These are phyloP conservation scores for Silene vulgaris DNA, from an alignment of 179 eudicot genomes.

Conservation along the genomic window DNA sequence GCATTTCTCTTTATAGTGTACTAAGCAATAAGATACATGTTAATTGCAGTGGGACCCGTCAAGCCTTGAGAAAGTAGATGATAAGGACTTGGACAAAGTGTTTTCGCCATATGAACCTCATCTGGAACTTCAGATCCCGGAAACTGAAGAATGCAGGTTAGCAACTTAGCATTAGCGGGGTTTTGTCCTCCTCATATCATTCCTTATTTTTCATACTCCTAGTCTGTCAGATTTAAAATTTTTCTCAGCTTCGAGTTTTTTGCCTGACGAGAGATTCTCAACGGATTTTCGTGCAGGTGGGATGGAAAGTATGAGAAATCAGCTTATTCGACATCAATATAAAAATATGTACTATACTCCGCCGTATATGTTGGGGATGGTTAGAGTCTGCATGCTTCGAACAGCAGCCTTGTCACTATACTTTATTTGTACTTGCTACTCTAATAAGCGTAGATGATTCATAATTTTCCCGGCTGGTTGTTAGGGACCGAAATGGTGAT, in stretches of 20 bases:
- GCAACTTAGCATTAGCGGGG: not conserved
- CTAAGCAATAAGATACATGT: not conserved
- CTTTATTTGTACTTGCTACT: not conserved
- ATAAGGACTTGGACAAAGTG: constrained; percentile 47
- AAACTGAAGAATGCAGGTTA: constrained; percentile 60
- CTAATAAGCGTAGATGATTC: not conserved
- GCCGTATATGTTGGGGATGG: not conserved
- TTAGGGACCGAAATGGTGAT: not conserved
- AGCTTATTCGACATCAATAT: constrained; percentile 37
- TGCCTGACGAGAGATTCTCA: not conserved
- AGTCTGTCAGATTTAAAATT: not conserved
- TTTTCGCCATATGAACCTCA: constrained; percentile 62
- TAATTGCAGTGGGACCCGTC: constrained; percentile 73
- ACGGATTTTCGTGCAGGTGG: constrained; percentile 55
- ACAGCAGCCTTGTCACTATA: not conserved
- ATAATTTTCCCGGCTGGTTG: not conserved
- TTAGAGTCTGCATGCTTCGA: not conserved
- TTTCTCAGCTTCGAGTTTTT: not conserved
- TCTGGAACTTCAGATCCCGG: constrained; percentile 74
- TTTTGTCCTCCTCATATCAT: not conserved
- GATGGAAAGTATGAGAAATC: constrained; percentile 80
- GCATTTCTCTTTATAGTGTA: not conserved
- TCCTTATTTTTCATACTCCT: not conserved
- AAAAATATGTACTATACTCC: not conserved
- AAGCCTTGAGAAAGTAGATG: constrained; percentile 60